Conservation (phyloP, 306 rosid species). For the Ochetophila trinervis region DNA sequence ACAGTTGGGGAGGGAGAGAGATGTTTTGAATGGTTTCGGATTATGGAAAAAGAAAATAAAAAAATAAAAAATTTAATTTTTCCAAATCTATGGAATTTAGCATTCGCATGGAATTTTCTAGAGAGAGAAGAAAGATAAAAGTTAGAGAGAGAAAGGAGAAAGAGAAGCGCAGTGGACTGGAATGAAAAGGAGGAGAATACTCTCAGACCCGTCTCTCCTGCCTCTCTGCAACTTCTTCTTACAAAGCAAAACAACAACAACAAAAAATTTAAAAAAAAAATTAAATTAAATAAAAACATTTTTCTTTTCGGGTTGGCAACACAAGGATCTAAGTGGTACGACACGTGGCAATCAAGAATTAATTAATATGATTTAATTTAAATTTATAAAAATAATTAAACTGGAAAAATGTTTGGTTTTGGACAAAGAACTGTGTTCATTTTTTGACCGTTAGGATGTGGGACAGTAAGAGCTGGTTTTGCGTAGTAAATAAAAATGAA, state of each 20-base stretch:
- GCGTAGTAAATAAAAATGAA: too few species aligned
- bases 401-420: too few species aligned
- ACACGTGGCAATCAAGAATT: constrained; percentile 27
- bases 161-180: constrained; percentile 59
- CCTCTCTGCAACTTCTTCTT: constrained; percentile 17
- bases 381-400: not conserved
- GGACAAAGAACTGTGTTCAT: too few species aligned
- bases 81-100: constrained; percentile 11
- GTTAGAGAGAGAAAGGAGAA: constrained; percentile 9
- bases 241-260: constrained; percentile 11
- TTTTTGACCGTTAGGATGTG: too few species aligned
- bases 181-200: constrained; percentile 42
- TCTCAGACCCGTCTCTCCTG: constrained; percentile 28
- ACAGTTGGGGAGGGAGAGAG: too few species aligned
- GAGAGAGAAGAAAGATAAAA: constrained; percentile 5
- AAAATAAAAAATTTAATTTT: not conserved
- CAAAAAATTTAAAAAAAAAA: not conserved
- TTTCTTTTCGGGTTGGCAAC: constrained; percentile 13
- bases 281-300: not conserved
- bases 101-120: not conserved
- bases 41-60: not conserved
- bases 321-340: constrained; percentile 6
- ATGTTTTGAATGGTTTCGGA: too few species aligned
- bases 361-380: not conserved
- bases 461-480: too few species aligned